Conservation (phyloP, 2,329 filamentous ascomycete genomes). For the Thermoascus crustaceus region DNA sequence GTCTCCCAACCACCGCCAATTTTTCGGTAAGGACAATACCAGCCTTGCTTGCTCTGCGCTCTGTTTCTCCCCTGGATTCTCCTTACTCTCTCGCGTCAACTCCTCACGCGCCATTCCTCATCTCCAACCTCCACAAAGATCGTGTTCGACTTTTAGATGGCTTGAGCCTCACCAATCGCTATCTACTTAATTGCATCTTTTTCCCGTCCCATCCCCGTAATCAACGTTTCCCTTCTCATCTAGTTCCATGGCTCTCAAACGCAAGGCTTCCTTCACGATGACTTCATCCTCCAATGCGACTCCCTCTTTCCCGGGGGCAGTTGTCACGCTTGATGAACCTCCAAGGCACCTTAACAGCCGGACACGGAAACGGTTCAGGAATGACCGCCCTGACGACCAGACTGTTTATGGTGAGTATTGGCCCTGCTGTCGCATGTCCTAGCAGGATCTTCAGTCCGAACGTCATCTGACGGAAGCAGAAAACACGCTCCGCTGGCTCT, state of each 20-base stretch:
- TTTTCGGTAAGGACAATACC: constrained; percentile 3
- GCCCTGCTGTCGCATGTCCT: background rate
- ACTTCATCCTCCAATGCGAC: constrained; percentile 32
- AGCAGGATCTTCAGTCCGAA: background rate
- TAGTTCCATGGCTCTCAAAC: constrained; percentile 47
- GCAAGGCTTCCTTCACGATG: constrained; percentile 48
- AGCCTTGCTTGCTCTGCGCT: constrained; percentile 10
- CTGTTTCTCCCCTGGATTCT: constrained; percentile 19
- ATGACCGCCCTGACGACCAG: constrained; percentile 50
- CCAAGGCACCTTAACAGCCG: constrained; percentile 45
- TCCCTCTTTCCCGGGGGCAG: constrained; percentile 14
- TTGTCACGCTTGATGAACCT: constrained; percentile 24
- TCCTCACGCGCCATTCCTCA: constrained; percentile 21
- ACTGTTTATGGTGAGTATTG: constrained; percentile 44
- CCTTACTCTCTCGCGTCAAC: constrained; percentile 37
- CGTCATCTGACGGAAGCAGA: constrained; percentile 16
- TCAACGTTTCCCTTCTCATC: background rate
- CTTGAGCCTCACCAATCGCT: background rate
- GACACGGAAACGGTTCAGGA: constrained; percentile 51
- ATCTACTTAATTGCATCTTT: background rate
- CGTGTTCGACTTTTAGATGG: constrained; percentile 31
- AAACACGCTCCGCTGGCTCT: constrained; percentile 36
- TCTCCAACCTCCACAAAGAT: constrained; percentile 28
- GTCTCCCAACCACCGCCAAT: constrained; percentile 10
- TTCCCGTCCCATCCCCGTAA: background rate